Conservation (phyloP, 106 monocot species). For the Allium sativum region DNA sequence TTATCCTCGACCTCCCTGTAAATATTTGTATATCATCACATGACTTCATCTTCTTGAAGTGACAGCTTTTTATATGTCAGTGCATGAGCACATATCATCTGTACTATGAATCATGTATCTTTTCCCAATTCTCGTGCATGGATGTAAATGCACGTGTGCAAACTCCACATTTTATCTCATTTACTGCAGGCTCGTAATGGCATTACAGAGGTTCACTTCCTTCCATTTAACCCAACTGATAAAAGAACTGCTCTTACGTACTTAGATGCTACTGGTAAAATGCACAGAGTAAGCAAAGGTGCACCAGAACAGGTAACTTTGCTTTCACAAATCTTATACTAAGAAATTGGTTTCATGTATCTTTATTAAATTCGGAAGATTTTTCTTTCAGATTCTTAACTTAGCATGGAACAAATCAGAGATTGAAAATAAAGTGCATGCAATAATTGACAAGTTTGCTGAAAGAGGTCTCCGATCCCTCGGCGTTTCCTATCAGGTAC, state of each 20-base stretch:
- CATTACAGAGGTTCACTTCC: constrained; percentile 45
- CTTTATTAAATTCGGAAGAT: not conserved
- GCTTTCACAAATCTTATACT: not conserved
- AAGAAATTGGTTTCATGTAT: too few relatives aligned
- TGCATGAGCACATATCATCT: not conserved
- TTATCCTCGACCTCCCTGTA: too few relatives aligned
- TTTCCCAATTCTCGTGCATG: not conserved
- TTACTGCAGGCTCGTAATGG: constrained; percentile 33
- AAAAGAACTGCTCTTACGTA: constrained; percentile 58
- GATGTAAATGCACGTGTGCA: not conserved
- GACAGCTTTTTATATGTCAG: not conserved
- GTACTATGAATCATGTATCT: not conserved
- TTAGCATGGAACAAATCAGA: constrained; percentile 33
- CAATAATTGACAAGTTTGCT: constrained; percentile 38
- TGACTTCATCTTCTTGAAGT: too few relatives aligned
- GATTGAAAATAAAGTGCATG: constrained; percentile 37
- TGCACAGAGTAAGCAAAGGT: constrained; percentile 56
- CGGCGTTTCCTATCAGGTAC: constrained; percentile 46
- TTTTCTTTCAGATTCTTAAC: constrained; percentile 28
- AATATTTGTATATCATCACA: too few relatives aligned
- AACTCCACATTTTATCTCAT: not conserved
- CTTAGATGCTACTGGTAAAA: constrained; percentile 40
- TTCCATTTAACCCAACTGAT: constrained; percentile 55
- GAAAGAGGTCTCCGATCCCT: constrained; percentile 49
- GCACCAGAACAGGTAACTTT: constrained; percentile 45